Conservation (phyloP, 164 flowering plant genomes). For the Tetracentron sinense region DNA sequence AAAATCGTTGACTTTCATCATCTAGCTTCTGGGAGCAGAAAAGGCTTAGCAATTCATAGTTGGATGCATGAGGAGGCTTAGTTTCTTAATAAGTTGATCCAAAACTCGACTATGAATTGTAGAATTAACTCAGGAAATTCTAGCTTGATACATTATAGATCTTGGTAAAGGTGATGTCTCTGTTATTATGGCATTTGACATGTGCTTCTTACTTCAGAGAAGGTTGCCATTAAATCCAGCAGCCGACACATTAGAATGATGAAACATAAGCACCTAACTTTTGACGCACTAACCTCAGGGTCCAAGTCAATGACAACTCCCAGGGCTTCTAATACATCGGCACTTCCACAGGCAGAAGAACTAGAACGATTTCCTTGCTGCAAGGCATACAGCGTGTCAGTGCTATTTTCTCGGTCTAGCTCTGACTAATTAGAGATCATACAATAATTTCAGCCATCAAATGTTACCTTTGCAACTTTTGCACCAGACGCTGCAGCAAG, state of each 20-base stretch:
- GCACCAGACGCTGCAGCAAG: conserved; percentile 96
- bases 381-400: conserved; percentile 6
- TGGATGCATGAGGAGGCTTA: too few relatives aligned
- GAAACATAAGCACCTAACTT: not conserved
- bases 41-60: too few relatives aligned
- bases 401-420: not conserved
- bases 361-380: conserved; percentile 98
- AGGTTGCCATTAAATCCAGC: not conserved
- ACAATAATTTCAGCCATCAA: not conserved
- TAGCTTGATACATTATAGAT: too few relatives aligned
- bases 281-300: conserved; percentile 61
- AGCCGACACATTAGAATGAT: not conserved
- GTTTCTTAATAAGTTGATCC: too few relatives aligned
- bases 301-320: conserved; percentile 75
- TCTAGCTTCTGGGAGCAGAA: too few relatives aligned
- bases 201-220: not conserved
- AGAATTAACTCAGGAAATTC: too few relatives aligned
- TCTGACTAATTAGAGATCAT: not conserved
- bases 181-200: too few relatives aligned
- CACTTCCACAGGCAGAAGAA: conserved; percentile 98
- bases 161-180: too few relatives aligned
- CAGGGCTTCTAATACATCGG: conserved; percentile 82
- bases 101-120: too few relatives aligned
- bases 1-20: too few relatives aligned
- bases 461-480: conserved; percentile 81